Evolutionary conservation across 257 asterid genomes (phyloP).

Genomic region (Euphrasia confusa): DNA sequence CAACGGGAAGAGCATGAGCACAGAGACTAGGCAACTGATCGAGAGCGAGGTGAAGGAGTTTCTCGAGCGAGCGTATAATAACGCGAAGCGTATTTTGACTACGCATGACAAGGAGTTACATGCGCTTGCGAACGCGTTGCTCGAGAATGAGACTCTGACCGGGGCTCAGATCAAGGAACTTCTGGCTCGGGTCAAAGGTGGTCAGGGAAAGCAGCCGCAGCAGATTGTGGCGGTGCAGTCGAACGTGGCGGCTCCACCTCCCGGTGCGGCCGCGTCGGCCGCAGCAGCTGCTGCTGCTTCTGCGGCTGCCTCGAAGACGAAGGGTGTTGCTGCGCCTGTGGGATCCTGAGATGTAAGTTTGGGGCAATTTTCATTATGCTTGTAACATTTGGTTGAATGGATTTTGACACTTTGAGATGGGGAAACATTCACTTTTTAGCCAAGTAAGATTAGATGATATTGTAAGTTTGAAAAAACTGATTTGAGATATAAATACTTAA

Average conservation of each 20-base stretch:
- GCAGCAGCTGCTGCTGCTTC: slow-evolving; percentile 43
- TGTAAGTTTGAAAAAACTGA: not conserved
- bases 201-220: slow-evolving; percentile 36
- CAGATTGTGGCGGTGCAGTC: slow-evolving; percentile 25
- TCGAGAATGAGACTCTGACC: slow-evolving; percentile 71
- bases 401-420: not conserved
- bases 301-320: slow-evolving; percentile 64
- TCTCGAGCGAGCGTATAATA: slow-evolving; percentile 58
- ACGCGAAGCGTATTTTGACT: slow-evolving; percentile 62
- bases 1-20: slow-evolving; percentile 87
- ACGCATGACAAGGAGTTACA: slow-evolving; percentile 61
- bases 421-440: not conserved
- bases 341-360: slow-evolving; percentile 35
- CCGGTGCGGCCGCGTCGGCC: slow-evolving; percentile 42
- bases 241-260: slow-evolving; percentile 21
- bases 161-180: slow-evolving; percentile 69
- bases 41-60: slow-evolving; percentile 66
- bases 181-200: slow-evolving; percentile 45
- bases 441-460: not conserved
- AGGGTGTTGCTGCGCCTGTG: slow-evolving; percentile 72
- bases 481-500: too few species aligned
- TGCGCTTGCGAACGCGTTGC: slow-evolving; percentile 77
- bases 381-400: not conserved
- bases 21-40: slow-evolving; percentile 75
- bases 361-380: not conserved